A percentile compares a stretch with the other conserved stretches of the same genome.
phyloP scores from a whole-genome alignment of 345 rosid species.

The Corchorus olitorius region DNA sequence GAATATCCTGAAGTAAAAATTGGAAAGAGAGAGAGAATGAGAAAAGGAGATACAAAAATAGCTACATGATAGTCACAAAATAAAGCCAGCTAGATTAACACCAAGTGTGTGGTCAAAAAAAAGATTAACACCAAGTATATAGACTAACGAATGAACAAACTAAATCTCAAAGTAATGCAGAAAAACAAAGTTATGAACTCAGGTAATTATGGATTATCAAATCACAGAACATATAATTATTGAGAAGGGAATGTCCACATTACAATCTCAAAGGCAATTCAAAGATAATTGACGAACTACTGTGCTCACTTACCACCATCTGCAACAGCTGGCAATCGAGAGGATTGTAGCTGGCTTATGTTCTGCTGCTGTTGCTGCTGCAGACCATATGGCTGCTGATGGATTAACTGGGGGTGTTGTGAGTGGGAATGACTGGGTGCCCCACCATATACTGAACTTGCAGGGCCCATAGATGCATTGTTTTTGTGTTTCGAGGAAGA shows the following conservation, averaged over 20 bases:
- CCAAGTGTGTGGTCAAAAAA: too few relatives aligned
- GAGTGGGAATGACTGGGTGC: slow-evolving; percentile 22
- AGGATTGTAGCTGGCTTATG: slow-evolving; percentile 22
- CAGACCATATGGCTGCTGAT: slow-evolving; percentile 16
- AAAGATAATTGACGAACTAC: background rate
- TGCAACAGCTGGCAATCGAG: slow-evolving; percentile 22
- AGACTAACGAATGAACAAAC: background rate
- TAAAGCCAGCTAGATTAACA: background rate
- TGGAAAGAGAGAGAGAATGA: background rate
- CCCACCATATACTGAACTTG: slow-evolving; percentile 8
- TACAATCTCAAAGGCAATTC: slow-evolving; percentile 14
- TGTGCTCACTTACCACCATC: slow-evolving; percentile 12
- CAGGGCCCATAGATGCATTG: slow-evolving; percentile 2
- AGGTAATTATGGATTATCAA: background rate
- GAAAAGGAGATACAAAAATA: background rate
- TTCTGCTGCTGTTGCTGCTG: slow-evolving; percentile 23
- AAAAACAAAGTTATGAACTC: background rate
- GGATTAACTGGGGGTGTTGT: slow-evolving; percentile 20
- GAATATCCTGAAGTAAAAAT: slow-evolving; percentile 23
- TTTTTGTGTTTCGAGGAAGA: slow-evolving; percentile 2
- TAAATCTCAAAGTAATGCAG: slow-evolving; percentile 7
- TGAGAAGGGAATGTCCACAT: background rate
- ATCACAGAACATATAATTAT: background rate
- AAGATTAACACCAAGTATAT: background rate
- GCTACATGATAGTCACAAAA: background rate